Evolutionary conservation across 176 grass and related monocot species (phyloP), one percentile per base, ranked within the genome.

Genomic region (Triticum turgidum): DNA sequence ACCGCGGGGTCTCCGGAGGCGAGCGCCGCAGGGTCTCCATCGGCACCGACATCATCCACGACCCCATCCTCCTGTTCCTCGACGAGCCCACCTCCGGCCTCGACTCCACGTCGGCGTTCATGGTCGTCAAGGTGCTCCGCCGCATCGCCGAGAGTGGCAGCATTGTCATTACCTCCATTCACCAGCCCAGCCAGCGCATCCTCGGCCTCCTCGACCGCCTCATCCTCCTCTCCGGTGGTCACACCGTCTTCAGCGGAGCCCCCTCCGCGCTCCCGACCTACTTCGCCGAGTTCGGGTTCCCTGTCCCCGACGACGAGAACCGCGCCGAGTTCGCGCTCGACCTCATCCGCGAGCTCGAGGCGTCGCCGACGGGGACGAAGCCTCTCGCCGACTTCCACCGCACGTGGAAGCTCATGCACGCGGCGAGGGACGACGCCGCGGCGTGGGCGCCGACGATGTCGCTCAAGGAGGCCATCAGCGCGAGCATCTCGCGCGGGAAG

Each of bases 21-120:
- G 95, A 98, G 82, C 92, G 95, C 41, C 92, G 95, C 11, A 78
- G 95, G 30, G 95, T 98, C 1, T 98, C 96, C 21, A 98, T 95
- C 61, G 96, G 96, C 69, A 91, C 84, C 0, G 96, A 98, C 82
- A 95, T 98, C 86, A 91, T 98, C 86, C 96, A 98, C 69, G 91
- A 98, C 65, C 96, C 96, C 2, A 92, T 98, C 75, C 73, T 98
- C 11, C 88, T 98, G 12, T 98, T 98, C 84, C 93, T 98, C 64
- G 96, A 98, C 89, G 96, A 98, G 81, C 96, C 96, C 7, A 98
- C 96, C 9, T 98, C 96, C 2, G 96, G 96, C 29, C 96, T 98
- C 63, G 96, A 98, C 92, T 98, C 96, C 70, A 95, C 93, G 3
- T 95, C 93, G 5, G 96, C 96, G 8, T 95, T 95, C 90, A 92